These are phyloP conservation scores for Coemansia sp. DNA, from an alignment of 192 early-diverging fungal genomes.

Conservation along the genomic window DNA sequence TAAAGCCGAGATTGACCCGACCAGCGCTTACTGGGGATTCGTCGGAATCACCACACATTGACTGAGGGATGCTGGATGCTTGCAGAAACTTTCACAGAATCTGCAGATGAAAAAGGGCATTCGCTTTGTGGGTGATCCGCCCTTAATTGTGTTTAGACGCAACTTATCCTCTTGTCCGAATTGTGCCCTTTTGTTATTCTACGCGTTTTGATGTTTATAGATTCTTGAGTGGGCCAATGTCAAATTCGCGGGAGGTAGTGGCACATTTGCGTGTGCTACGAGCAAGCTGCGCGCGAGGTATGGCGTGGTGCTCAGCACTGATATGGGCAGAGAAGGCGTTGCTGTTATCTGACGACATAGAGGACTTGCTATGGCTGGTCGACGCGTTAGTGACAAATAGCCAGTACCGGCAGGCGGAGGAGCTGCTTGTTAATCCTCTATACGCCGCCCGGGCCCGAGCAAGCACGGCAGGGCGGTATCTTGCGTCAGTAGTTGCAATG, in stretches of 20 bases:
- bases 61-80: too few species aligned
- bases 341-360: constrained; percentile 26
- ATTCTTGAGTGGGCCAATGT: constrained; percentile 10
- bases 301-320: constrained; percentile 52
- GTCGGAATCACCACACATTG: too few species aligned
- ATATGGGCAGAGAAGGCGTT: constrained; percentile 51
- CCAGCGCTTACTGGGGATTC: too few species aligned
- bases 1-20: too few species aligned
- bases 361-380: constrained; percentile 47
- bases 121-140: too few species aligned
- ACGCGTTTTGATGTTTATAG: constrained; percentile 5
- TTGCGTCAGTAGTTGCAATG: constrained; percentile 50
- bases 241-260: constrained; percentile 26
- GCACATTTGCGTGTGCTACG: constrained; percentile 40
- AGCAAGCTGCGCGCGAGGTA: constrained; percentile 32
- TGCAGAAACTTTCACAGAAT: too few species aligned
- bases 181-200: too few species aligned
- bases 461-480: constrained; percentile 31
- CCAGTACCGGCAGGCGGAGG: constrained; percentile 51
- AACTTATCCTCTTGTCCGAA: too few species aligned
- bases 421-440: constrained; percentile 31
- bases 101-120: too few species aligned
- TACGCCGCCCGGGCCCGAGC: constrained; percentile 19
- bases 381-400: constrained; percentile 54
- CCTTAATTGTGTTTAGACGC: too few species aligned